A percentile compares a stretch with the other conserved stretches of the same genome.
These are phyloP conservation scores for Pseudozyma tsukubaensis DNA, from an alignment of 1,284 basidiomycete species.

Conservation along the genomic window DNA sequence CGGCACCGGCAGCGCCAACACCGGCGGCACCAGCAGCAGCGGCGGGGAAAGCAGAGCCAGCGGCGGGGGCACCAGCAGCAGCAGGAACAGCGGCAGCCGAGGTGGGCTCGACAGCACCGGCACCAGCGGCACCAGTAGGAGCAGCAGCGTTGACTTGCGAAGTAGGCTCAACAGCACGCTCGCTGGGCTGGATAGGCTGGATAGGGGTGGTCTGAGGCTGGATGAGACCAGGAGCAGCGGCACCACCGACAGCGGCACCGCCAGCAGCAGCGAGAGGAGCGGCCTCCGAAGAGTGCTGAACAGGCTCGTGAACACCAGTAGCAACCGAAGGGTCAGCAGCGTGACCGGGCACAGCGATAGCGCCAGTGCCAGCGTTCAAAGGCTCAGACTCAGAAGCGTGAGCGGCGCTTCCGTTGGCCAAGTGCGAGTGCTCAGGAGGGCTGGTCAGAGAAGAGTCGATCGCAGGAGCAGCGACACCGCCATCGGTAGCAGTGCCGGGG, in stretches of 20 bases:
- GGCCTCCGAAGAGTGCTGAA: constrained; percentile 4
- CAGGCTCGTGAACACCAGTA: constrained; percentile 19
- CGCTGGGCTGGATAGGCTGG: constrained; percentile 33
- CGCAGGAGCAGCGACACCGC: constrained; percentile 34
- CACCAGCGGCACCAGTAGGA: constrained; percentile 21
- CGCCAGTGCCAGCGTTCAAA: constrained; percentile 41
- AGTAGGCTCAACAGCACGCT: constrained; percentile 21
- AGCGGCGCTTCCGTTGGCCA: constrained; percentile 26
- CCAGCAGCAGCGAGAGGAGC: constrained; percentile 15
- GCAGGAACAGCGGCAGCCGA: constrained; percentile 13
- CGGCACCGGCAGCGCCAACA: constrained; percentile 16
- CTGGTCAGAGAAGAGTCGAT: constrained; percentile 39
- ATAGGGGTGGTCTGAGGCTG: constrained; percentile 32
- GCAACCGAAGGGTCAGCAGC: constrained; percentile 31
- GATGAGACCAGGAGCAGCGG: constrained; percentile 29
- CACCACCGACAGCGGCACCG: constrained; percentile 4
- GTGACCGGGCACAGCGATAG: constrained; percentile 25
- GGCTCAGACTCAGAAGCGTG: constrained; percentile 27
- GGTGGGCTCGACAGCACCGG: constrained; percentile 2
- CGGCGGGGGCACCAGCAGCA: constrained; percentile 13
- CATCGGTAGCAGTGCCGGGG: constrained; percentile 29
- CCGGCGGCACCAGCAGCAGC: constrained; percentile 24
- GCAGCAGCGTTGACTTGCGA: constrained; percentile 38
- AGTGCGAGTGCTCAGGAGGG: constrained; percentile 17
- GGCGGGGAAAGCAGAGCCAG: constrained; percentile 8